A percentile compares a stretch with the other conserved stretches of the same genome.
Conservation (phyloP, 2,329 filamentous ascomycete species). For the Akanthomyces lecanii region DNA sequence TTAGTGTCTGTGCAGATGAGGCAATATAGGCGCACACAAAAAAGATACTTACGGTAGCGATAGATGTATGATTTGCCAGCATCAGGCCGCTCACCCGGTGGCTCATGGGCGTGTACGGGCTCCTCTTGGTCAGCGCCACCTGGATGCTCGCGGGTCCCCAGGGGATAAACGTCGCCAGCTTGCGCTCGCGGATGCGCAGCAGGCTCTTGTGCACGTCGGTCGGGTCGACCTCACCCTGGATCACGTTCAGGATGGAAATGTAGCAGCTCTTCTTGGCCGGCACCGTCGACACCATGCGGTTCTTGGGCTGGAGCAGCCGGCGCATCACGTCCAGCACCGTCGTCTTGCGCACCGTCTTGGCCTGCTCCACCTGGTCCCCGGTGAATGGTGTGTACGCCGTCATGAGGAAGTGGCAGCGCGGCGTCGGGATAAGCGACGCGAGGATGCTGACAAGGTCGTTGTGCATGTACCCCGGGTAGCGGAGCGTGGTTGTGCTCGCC, state of each 20-base stretch:
- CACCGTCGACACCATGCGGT: constrained; percentile 96
- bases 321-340: constrained; percentile 98
- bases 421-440: constrained; percentile 91
- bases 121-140: constrained; percentile 93
- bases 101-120: constrained; percentile 89
- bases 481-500: constrained; percentile 89
- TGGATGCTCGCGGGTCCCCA: constrained; percentile 98
- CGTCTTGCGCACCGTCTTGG: constrained; percentile 96
- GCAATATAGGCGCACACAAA: too few relatives aligned
- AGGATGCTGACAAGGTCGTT: constrained; percentile 97
- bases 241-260: constrained; percentile 97
- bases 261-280: constrained; percentile 98
- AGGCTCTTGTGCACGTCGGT: constrained; percentile 98
- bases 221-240: constrained; percentile 96
- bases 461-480: constrained; percentile 99
- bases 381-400: constrained; percentile 98
- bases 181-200: constrained; percentile 88
- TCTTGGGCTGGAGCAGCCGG: constrained; percentile 91
- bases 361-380: constrained; percentile 90
- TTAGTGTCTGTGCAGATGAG: too few relatives aligned
- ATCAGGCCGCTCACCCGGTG: constrained; percentile 94
- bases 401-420: constrained; percentile 96
- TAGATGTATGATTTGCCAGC: constrained; percentile 96
- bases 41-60: constrained; percentile 65
- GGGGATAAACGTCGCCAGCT: constrained; percentile 92